Base-by-base conservation (phyloP, 192 early-diverging fungal genomes). In the Linnemannia hyalina region DNA sequence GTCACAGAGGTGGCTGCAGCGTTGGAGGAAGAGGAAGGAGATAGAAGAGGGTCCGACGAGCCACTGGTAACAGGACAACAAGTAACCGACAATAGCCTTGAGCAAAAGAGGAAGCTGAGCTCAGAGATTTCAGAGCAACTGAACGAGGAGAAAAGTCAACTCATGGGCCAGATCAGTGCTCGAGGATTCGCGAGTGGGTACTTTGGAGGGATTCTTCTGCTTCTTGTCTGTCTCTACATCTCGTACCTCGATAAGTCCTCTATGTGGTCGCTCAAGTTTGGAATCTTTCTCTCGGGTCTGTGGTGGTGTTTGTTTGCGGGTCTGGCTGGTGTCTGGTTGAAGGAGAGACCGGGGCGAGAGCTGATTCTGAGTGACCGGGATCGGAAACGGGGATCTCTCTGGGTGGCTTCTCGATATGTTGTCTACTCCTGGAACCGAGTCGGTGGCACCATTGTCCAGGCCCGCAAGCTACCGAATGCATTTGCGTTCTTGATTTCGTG, bases 401-500 rank as follows among this genome's bases (percentile, higher is more conserved):
- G 84, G 79, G 63, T 77, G 4, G 79, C 79, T 5, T 77, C 70
- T 13, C 75, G 55, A 70, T 89, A 90, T 36, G 68, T 91, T 0
- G 22, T 81, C 16, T 90, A 82, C 57, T 85, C 89, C 15, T 90
- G 88, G 82, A 86, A 80, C 44, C 76, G 76, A 63, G 80, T 91
- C 9, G 82, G 89, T 68, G 75, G 60, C 16, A 92, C 90, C 1
- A 87, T 91, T 60, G 68, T 74, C 13, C 80, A 88, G 40, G 92
- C 89, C 9, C 79, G 88, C 47, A 68, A 93, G 72, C 83, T 94
- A 1, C 76, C 87, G 32, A 87, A 89, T 46, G 86, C 92, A 18
- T 94, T 93, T 78, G 70, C 82, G 26, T 94, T 94, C 75, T 85
- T 95, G 35, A 38, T 93, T 9, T 89, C 91, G 7, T 95, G 93